A percentile compares a stretch with the other conserved stretches of the same genome.
phyloP scores from a whole-genome alignment of 805 yeast genomes.

The Yarrowia phangngaensis region DNA sequence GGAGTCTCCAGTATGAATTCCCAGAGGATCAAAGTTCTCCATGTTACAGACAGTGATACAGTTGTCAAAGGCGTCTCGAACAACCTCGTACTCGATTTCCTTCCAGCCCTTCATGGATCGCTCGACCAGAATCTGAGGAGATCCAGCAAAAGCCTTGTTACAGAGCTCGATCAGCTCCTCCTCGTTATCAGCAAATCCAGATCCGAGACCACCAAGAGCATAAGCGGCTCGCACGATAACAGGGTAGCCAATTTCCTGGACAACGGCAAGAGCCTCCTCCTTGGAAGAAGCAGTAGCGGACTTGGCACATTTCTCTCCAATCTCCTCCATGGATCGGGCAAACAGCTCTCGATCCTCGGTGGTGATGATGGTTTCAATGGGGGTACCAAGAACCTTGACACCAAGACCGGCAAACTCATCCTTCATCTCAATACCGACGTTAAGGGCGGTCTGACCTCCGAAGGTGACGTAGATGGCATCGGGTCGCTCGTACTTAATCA shows the following conservation, averaged over 20 bases:
- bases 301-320: constrained; percentile 91
- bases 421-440: constrained; percentile 92
- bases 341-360: constrained; percentile 98
- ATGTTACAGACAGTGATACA: constrained; percentile 98
- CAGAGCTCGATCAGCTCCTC: constrained; percentile 77
- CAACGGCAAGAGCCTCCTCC: constrained; percentile 81
- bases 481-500: constrained; percentile 90
- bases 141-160: constrained; percentile 86
- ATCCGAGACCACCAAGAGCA: constrained; percentile 96
- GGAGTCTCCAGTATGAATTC: constrained; percentile 98
- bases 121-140: constrained; percentile 95
- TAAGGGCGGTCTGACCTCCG: constrained; percentile 98
- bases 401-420: constrained; percentile 91
- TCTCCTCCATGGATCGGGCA: constrained; percentile 91
- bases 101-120: constrained; percentile 99
- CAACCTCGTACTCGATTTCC: constrained; percentile 98
- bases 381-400: constrained; percentile 95
- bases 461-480: constrained; percentile 96
- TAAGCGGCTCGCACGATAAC: constrained; percentile 96
- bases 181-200: constrained; percentile 93
- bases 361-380: constrained; percentile 90
- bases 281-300: constrained; percentile 79
- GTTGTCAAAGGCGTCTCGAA: constrained; percentile 93
- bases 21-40: constrained; percentile 98
- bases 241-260: constrained; percentile 84